phyloP scores from a whole-genome alignment of 352 stramenopile genomes.

The Phytophthora agathidicida region DNA sequence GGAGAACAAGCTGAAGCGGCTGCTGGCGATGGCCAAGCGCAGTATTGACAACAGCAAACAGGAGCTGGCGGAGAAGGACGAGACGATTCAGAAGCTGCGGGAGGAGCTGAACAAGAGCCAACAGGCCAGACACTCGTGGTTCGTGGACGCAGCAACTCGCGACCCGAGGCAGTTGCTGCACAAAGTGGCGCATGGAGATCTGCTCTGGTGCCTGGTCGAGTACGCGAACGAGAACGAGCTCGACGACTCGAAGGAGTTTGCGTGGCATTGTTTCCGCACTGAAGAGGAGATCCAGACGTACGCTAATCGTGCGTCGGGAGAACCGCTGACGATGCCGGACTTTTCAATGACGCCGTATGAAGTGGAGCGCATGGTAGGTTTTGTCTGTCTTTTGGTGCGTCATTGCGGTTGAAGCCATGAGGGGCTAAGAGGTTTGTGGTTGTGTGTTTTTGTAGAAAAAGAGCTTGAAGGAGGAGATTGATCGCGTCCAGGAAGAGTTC shows the following conservation, averaged over 20 bases:
- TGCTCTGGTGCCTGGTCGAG: slow-evolving; percentile 85
- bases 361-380: slow-evolving; percentile 71
- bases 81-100: slow-evolving; percentile 50
- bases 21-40: slow-evolving; percentile 87
- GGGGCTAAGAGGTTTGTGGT: not conserved
- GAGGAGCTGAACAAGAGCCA: slow-evolving; percentile 53
- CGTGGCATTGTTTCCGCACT: slow-evolving; percentile 74
- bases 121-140: slow-evolving; percentile 51
- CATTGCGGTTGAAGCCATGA: not conserved
- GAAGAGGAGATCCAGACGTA: slow-evolving; percentile 72
- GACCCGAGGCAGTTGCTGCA: slow-evolving; percentile 68
- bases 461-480: slow-evolving; percentile 80
- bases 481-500: slow-evolving; percentile 88
- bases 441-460: slow-evolving; percentile 62
- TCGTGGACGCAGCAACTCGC: slow-evolving; percentile 49
- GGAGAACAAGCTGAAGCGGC: slow-evolving; percentile 82
- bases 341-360: slow-evolving; percentile 77
- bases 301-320: slow-evolving; percentile 54
- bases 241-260: slow-evolving; percentile 68
- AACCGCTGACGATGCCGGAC: slow-evolving; percentile 67
- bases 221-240: slow-evolving; percentile 75
- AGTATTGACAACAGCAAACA: slow-evolving; percentile 91
- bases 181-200: slow-evolving; percentile 64
- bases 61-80: slow-evolving; percentile 73
- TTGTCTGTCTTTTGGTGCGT: not conserved